Percentiles rank a stretch among this genome's conserved stretches.
phyloP scores from a whole-genome alignment of 345 rosid genomes.

The Salix suchowensis region DNA sequence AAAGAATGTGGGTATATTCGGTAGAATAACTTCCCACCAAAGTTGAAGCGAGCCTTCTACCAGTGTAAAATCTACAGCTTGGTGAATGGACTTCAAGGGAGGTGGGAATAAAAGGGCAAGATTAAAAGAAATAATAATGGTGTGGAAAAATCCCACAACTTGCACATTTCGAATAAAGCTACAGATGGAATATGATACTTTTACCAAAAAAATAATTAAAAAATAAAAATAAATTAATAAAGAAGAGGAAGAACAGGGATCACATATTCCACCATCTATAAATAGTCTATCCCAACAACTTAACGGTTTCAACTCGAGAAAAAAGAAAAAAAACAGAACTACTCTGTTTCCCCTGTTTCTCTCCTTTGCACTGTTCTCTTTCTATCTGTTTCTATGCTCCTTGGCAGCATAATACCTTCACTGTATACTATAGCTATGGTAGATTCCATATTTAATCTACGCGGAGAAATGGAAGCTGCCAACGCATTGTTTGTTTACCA shows the following conservation, averaged over 20 bases:
- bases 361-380: background rate
- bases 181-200: conserved; percentile 17
- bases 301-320: conserved; percentile 11
- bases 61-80: background rate
- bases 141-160: conserved; percentile 13
- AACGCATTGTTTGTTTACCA: conserved; percentile 13
- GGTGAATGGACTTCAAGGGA: background rate
- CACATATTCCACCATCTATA: conserved; percentile 32
- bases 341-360: conserved; percentile 30
- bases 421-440: conserved; percentile 10
- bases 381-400: conserved; percentile 14
- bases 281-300: conserved; percentile 22
- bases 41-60: background rate
- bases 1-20: background rate
- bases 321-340: conserved; percentile 16
- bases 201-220: background rate
- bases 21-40: background rate
- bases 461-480: conserved; percentile 24
- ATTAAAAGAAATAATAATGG: conserved; percentile 8
- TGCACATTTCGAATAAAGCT: conserved; percentile 10
- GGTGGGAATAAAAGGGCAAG: conserved; percentile 9
- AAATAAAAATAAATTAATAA: background rate
- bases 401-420: conserved; percentile 2
- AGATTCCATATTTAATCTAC: conserved; percentile 24
- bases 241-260: background rate